Evolutionary conservation across 805 yeast species (phyloP).

Genomic region (Saccharomyces jurei): DNA sequence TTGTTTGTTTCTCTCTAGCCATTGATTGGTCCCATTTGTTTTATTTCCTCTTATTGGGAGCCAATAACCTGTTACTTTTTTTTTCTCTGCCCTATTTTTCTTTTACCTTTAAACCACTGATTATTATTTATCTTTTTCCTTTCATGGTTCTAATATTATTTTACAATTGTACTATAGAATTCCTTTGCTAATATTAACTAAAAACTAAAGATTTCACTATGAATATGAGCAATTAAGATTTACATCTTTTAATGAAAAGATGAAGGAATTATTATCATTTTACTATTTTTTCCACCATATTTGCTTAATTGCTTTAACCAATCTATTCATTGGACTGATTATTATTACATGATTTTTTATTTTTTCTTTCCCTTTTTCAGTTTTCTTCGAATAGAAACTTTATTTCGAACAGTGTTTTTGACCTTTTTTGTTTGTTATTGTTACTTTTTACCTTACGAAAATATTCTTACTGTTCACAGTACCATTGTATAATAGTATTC

Average conservation of each 20-base stretch:
- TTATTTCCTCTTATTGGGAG: conserved; percentile 6
- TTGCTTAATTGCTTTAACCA: background rate
- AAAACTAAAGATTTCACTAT: background rate
- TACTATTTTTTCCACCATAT: background rate
- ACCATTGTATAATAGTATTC: conserved; percentile 9
- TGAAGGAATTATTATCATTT: background rate
- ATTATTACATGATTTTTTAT: background rate
- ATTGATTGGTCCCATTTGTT: background rate
- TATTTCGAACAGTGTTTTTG: background rate
- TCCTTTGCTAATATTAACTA: background rate
- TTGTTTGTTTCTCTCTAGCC: background rate
- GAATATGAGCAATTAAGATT: background rate
- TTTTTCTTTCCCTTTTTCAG: background rate
- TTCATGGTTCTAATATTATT: conserved; percentile 8
- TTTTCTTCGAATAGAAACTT: background rate
- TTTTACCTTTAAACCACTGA: background rate
- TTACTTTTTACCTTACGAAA: conserved; percentile 1
- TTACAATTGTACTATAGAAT: conserved; percentile 24
- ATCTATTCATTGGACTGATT: background rate
- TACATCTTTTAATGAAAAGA: background rate
- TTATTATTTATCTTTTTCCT: background rate
- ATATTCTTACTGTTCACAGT: conserved; percentile 4
- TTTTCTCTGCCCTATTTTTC: conserved; percentile 1
- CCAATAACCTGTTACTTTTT: conserved; percentile 5
- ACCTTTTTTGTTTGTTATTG: conserved; percentile 6